phyloP scores from a whole-genome alignment of 177 flowering plant species.

The Telopea speciosissima region DNA sequence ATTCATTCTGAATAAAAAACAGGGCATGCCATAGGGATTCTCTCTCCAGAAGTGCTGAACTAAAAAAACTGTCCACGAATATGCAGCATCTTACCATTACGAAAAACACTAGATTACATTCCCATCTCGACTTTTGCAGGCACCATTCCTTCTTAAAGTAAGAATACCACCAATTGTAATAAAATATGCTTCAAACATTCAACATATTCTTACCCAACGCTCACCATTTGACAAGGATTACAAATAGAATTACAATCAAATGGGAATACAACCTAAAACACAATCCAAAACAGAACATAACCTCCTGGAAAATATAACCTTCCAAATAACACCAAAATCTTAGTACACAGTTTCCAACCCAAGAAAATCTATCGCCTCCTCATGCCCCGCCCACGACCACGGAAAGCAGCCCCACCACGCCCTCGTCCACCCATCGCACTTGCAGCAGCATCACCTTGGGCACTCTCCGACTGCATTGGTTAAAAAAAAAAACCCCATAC shows the following conservation, averaged over 20 bases:
- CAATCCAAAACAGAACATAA: not conserved
- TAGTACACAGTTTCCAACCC: not conserved
- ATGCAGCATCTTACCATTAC: no score
- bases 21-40: no score
- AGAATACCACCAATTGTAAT: no score
- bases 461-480: slow-evolving; percentile 88
- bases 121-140: no score
- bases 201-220: not conserved
- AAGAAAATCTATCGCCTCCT: slow-evolving; percentile 49
- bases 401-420: slow-evolving; percentile 58
- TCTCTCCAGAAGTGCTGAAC: no score
- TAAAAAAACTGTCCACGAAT: no score
- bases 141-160: no score
- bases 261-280: no score
- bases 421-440: slow-evolving; percentile 93
- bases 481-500: no score
- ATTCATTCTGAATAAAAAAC: no score
- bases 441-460: slow-evolving; percentile 99
- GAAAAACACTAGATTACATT: no score
- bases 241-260: not conserved
- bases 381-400: slow-evolving; percentile 95
- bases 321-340: not conserved
- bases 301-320: not conserved
- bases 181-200: no score
- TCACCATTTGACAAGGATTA: not conserved